Base-by-base conservation (phyloP, 768 basidiomycete genomes). In the Suillus fuscotomentosus region DNA sequence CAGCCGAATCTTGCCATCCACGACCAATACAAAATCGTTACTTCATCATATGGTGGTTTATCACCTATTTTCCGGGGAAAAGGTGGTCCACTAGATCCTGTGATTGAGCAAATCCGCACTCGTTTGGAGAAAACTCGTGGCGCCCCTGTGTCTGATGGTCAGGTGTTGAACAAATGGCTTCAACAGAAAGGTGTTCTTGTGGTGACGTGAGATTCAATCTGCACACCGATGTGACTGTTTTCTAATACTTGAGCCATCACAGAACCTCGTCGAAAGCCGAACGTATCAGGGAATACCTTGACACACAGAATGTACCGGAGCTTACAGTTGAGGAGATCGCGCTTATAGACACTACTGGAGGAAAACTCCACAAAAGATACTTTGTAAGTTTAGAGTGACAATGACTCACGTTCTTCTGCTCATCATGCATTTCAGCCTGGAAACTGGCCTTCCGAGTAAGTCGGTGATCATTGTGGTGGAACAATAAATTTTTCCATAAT, bases 21-120 rank as follows among this genome's bases (percentile, higher is more conserved):
- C 55, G 70, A 78, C 62, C 42, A 78, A 66, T 63, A 81, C 53
- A 70, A 72, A 43, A 83, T 83, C 62, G 69, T 77, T 27, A 77
- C 77, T 2, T 75, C 74, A 17, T 79, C 83, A 0, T 84, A 75
- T 51, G 77, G 74, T 7, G 82, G 79, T 7, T 68, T 82, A 22
- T 73, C 78, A 0, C 79, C 83, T 15, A 51, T 84, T 50, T 67
- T 73, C 54, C 76, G 75, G 31, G 66, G 60, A 22, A 67, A 73
- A 27, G 80, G 75, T 20, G 80, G 82, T 0, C 79, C 82, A 8
- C 64, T 82, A 42, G 79, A 79, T 59, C 72, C 77, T 5, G 75
- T 81, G 39, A 50, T 84, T 27, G 68, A 72, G 54, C 65, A 70
- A 31, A 73, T 82, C 55, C 76, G 78, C 17, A 56, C 45, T 42